These are phyloP conservation scores for Orobanche coerulescens DNA, from an alignment of 257 asterid genomes.

Conservation along the genomic window DNA sequence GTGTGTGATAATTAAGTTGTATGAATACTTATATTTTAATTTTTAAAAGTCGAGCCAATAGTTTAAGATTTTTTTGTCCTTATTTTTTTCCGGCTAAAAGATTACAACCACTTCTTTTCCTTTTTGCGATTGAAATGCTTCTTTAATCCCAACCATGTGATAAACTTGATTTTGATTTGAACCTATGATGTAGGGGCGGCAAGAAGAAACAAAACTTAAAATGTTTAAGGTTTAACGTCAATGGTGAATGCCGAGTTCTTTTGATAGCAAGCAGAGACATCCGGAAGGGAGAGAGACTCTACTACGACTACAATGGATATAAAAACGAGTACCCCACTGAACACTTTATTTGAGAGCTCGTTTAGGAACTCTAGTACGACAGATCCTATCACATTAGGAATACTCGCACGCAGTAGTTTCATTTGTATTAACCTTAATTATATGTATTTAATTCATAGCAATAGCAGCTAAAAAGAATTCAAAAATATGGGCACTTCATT, in stretches of 20 bases:
- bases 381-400: background rate
- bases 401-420: slow-evolving; percentile 3
- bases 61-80: too few species aligned
- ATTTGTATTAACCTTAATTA: background rate
- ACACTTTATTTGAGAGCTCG: slow-evolving; percentile 57
- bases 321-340: slow-evolving; percentile 87
- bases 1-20: background rate
- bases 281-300: slow-evolving; percentile 70
- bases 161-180: background rate
- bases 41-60: too few species aligned
- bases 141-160: background rate
- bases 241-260: slow-evolving; percentile 71
- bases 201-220: slow-evolving; percentile 85
- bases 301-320: slow-evolving; percentile 84
- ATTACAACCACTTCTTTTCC: background rate
- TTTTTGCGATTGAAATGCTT: background rate
- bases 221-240: slow-evolving; percentile 66
- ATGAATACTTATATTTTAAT: too few species aligned
- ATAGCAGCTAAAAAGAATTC: background rate
- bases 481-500: background rate
- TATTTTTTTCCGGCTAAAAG: too few species aligned
- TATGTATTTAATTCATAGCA: background rate
- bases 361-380: background rate
- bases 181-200: slow-evolving; percentile 51
- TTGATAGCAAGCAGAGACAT: slow-evolving; percentile 78